A percentile compares a stretch with the other conserved stretches of the same genome.
These are phyloP conservation scores for Mucor lusitanicus DNA, from an alignment of 371 early-diverging fungal genomes.

Conservation along the genomic window DNA sequence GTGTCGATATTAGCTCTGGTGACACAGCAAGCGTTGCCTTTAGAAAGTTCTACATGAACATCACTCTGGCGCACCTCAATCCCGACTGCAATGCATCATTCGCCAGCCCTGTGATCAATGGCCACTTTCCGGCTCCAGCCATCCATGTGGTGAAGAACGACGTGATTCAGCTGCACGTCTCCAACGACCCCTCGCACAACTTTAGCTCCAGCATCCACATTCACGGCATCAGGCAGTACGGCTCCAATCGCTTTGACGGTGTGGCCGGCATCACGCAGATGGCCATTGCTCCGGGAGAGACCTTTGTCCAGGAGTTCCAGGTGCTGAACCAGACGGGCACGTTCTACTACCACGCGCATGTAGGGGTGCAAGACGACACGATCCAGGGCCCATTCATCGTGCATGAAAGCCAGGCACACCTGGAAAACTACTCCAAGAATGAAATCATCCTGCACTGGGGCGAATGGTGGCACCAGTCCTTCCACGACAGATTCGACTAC, in stretches of 20 bases:
- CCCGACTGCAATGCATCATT: constrained; percentile 32
- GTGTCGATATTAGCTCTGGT: background rate
- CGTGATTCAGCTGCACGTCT: constrained; percentile 33
- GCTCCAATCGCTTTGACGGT: constrained; percentile 50
- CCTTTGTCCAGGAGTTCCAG: constrained; percentile 48
- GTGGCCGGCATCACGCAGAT: constrained; percentile 59
- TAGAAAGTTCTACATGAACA: constrained; percentile 19
- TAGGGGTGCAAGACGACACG: constrained; percentile 45
- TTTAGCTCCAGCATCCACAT: constrained; percentile 36
- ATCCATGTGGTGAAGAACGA: constrained; percentile 41
- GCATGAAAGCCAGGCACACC: constrained; percentile 32
- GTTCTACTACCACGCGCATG: constrained; percentile 56
- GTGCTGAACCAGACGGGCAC: constrained; percentile 49
- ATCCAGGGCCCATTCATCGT: constrained; percentile 53
- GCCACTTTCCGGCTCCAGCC: constrained; percentile 47
- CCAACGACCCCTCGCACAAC: constrained; percentile 25
- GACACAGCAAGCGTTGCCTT: background rate
- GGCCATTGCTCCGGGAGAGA: constrained; percentile 49
- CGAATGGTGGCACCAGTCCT: constrained; percentile 50
- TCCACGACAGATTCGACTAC: constrained; percentile 16
- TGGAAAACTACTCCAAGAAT: constrained; percentile 35
- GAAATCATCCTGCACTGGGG: constrained; percentile 42
- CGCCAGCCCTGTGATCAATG: constrained; percentile 32
- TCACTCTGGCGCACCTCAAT: constrained; percentile 16
- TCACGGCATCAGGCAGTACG: constrained; percentile 46